phyloP scores from a whole-genome alignment of 352 stramenopile species.

The Pythium chondricola region DNA sequence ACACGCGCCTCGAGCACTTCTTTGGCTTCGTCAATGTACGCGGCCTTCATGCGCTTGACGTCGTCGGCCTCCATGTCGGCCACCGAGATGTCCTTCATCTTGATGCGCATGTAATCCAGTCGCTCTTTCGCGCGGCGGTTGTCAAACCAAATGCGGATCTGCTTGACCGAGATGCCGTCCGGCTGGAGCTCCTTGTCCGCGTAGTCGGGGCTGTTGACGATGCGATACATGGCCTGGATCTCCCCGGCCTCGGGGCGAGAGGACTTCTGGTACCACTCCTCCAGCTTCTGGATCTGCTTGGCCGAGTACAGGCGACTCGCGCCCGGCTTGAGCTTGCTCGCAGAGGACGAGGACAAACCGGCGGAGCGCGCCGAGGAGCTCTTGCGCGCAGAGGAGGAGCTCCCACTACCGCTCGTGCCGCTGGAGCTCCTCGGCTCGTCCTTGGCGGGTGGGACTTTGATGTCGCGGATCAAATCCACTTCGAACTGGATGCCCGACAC shows the following conservation, averaged over 20 bases:
- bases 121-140: slow-evolving; percentile 81
- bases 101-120: slow-evolving; percentile 84
- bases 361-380: slow-evolving; percentile 16
- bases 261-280: slow-evolving; percentile 84
- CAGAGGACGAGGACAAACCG: background rate
- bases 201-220: slow-evolving; percentile 82
- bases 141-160: slow-evolving; percentile 87
- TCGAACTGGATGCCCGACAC: slow-evolving; percentile 78
- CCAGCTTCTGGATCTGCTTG: slow-evolving; percentile 85
- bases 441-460: slow-evolving; percentile 48
- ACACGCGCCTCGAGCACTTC: slow-evolving; percentile 81
- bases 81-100: slow-evolving; percentile 87
- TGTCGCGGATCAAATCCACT: slow-evolving; percentile 76
- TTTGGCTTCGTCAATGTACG: slow-evolving; percentile 86
- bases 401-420: too few relatives aligned
- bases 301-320: slow-evolving; percentile 81
- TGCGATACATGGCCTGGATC: slow-evolving; percentile 88
- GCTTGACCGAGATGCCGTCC: slow-evolving; percentile 82
- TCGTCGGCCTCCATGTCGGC: slow-evolving; percentile 77
- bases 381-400: slow-evolving; percentile 21
- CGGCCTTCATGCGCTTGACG: slow-evolving; percentile 84
- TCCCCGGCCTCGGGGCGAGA: slow-evolving; percentile 74
- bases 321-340: slow-evolving; percentile 65
- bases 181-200: slow-evolving; percentile 78
- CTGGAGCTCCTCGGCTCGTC: slow-evolving; percentile 41